These are phyloP conservation scores for Isoetes taiwanensis DNA, from an alignment of 75 land plant species.

Conservation along the genomic window DNA sequence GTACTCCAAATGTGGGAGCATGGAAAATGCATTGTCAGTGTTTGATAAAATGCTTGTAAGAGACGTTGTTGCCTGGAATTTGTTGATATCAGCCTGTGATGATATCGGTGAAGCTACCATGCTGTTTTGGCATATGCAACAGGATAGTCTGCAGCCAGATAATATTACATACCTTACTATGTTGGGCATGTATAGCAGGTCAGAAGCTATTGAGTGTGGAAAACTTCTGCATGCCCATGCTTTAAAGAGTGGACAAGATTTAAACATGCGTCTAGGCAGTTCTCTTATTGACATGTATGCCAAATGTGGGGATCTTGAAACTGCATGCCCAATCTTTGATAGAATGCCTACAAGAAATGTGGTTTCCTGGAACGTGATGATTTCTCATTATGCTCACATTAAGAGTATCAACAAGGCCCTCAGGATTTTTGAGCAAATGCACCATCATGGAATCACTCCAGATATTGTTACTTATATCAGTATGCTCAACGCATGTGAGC, in stretches of 20 bases:
- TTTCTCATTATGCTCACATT: not conserved
- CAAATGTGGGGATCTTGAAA: not conserved
- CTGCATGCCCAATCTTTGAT: not conserved
- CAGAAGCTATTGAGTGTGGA: constrained; percentile 21
- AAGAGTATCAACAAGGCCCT: constrained; percentile 6
- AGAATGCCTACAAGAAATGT: not conserved
- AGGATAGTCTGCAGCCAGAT: constrained; percentile 16
- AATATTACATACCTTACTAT: constrained; percentile 21
- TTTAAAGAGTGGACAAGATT: not conserved
- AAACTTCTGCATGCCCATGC: constrained; percentile 23
- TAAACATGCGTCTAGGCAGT: not conserved
- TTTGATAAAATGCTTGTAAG: not conserved
- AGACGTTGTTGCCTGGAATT: not conserved
- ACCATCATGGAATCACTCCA: constrained; percentile 25
- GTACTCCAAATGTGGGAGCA: constrained; percentile 5
- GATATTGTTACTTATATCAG: constrained; percentile 27
- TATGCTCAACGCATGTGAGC: constrained; percentile 35
- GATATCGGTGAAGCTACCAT: constrained; percentile 2
- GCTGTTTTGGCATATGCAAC: constrained; percentile 11
- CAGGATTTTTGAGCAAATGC: constrained; percentile 31
- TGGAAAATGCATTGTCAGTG: constrained; percentile 3
- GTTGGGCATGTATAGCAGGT: constrained; percentile 29
- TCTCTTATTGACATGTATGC: constrained; percentile 9
- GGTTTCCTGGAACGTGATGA: not conserved
- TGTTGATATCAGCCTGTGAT: not conserved